Base-by-base conservation (phyloP, 2,329 filamentous ascomycete species). In the Akanthomyces uredinophilus region DNA sequence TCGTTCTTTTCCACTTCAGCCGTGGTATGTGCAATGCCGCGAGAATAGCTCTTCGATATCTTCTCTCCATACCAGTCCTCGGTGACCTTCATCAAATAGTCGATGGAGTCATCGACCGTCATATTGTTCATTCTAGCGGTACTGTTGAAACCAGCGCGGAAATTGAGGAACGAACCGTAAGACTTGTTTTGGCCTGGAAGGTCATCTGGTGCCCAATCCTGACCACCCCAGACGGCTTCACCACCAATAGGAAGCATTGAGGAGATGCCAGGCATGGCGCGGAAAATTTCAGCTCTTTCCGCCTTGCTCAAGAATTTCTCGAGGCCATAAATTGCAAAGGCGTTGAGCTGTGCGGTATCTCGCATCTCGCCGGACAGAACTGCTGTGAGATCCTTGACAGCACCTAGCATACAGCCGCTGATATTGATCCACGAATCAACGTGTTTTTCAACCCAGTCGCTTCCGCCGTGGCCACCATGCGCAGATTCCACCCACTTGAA, bases 361-460 rank as follows among this genome's bases (percentile, higher is more conserved):
- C 94, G 92, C 95, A 99, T 99, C 75, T 99, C 95, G 35, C 95
- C 95, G 0, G 93, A 97, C 1, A 99, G 80, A 0, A 98, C 85
- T 0, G 95, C 94, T 0, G 95, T 91, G 41, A 98, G 78, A 63
- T 90, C 94, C 77, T 99, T 99, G 63, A 92, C 81, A 2, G 95
- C 92, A 16, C 95, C 95, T 6, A 99, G 87, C 94, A 99, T 97
- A 75, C 94, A 99, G 6, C 95, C 95, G 67, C 90, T 95, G 69
- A 99, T 92, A 73, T 99, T 99, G 79, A 99, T 96, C 93, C 96
- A 99, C 3, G 91, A 90, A 67, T 96, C 95, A 57, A 99, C 81
- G 71, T 97, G 84, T 20, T 83, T 84, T 63, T 99, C 93, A 0
- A 99, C 94, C 95, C 95, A 99, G 59, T 86, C 83, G 43, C 88